These are phyloP conservation scores for Gyrodon tennesseensis DNA, from an alignment of 1,284 basidiomycete genomes.

Conservation along the genomic window DNA sequence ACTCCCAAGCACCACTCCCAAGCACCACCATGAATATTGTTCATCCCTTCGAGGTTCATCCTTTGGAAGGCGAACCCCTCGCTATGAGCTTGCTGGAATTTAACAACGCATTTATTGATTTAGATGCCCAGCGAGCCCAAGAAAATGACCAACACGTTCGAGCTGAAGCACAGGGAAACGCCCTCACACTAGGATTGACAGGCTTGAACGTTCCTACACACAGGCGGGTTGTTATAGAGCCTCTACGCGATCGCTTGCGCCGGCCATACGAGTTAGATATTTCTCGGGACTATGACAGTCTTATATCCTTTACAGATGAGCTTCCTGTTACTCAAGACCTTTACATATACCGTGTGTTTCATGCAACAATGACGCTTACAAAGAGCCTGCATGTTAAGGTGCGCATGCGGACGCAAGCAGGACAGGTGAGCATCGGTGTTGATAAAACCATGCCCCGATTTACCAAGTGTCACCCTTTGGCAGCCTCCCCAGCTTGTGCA, in stretches of 20 bases:
- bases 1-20: too few species aligned
- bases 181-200: background rate
- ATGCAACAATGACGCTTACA: constrained; percentile 4
- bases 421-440: background rate
- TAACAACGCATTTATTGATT: constrained; percentile 5
- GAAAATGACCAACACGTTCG: too few species aligned
- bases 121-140: background rate
- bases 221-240: constrained; percentile 4
- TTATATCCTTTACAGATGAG: constrained; percentile 20
- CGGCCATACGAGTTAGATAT: constrained; percentile 4
- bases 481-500: constrained; percentile 14
- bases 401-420: constrained; percentile 6
- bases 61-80: background rate
- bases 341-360: constrained; percentile 19
- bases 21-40: background rate
- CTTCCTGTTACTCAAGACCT: background rate
- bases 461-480: background rate
- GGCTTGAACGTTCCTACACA: background rate
- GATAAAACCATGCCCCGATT: background rate
- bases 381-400: constrained; percentile 18
- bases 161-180: background rate
- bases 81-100: constrained; percentile 7
- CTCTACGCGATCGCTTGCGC: background rate
- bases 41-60: background rate
- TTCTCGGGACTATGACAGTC: constrained; percentile 18